phyloP scores from a whole-genome alignment of 176 grass and related monocot species.

The Paspalum notatum region DNA sequence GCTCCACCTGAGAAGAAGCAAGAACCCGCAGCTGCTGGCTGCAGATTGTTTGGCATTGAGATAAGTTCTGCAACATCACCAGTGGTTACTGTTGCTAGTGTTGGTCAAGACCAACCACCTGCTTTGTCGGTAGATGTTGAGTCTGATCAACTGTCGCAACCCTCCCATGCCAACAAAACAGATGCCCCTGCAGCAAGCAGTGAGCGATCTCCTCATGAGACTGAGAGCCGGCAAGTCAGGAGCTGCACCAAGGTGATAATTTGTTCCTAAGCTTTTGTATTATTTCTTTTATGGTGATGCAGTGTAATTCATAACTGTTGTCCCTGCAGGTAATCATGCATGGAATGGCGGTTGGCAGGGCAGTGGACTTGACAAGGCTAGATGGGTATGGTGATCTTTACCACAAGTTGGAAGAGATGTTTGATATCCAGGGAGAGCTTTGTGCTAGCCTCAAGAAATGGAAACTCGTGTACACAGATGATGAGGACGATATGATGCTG shows the following conservation, averaged over 20 bases:
- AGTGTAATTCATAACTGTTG: not conserved
- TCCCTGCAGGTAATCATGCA: constrained; percentile 78
- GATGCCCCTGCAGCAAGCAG: constrained; percentile 59
- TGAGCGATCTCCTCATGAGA: constrained; percentile 51
- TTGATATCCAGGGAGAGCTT: constrained; percentile 82
- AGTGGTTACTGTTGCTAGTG: constrained; percentile 29
- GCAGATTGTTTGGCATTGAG: constrained; percentile 83
- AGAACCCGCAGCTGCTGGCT: constrained; percentile 54
- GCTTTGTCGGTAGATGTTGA: constrained; percentile 40
- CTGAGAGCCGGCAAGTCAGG: constrained; percentile 57
- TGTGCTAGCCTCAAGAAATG: constrained; percentile 64
- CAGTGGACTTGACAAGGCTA: constrained; percentile 65
- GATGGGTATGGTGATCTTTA: constrained; percentile 63
- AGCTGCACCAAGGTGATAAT: constrained; percentile 79
- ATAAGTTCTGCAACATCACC: constrained; percentile 42
- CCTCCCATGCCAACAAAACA: constrained; percentile 52
- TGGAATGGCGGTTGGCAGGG: constrained; percentile 80
- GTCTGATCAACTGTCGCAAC: constrained; percentile 59
- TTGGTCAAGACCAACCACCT: constrained; percentile 50
- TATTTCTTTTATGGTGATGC: not conserved
- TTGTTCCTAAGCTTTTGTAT: not conserved
- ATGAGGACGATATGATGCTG: constrained; percentile 82
- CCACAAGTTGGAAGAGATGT: constrained; percentile 74
- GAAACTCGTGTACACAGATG: constrained; percentile 72
- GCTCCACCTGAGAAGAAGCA: constrained; percentile 57